Base-by-base conservation (phyloP, 2,329 filamentous ascomycete genomes). In the Dactylellina cionopaga region DNA sequence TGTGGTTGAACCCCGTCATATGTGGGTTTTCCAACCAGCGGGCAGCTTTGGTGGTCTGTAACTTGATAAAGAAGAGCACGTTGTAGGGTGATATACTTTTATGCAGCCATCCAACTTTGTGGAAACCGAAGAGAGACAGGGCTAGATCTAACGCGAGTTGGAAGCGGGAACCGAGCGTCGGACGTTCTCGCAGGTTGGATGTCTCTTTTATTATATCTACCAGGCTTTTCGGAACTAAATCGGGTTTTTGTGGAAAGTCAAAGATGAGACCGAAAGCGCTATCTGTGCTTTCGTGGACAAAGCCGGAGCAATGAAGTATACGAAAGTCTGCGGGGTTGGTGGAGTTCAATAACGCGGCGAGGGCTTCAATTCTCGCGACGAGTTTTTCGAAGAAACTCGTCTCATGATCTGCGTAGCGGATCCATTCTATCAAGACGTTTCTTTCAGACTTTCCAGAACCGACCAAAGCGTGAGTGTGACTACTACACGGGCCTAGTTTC, bases 41-140 rank as follows among this genome's bases (percentile, higher is more conserved):
- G 10, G 64, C 27, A 3, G 54, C 46, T 13, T 29, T 60, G 1
- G 29, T 43, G 10, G 13, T 35, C n/a, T 25, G 27, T 17, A 10
- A 17, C 9, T 27, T 22, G n/a, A 59, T 47, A 19, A 69, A 59
- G 2, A 69, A 24, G 6, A 69, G 35, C 17, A 69, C 44, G n/a
- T 69, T 69, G 17, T 52, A 55, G 3, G 54, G 31, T 2, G 64
- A 60, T 5, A 69, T 59, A 11, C 55, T 60, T 39, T 69, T 69
- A 17, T 69, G 64, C 13, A 69, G 29, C 64, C 64, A 69, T 17
- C 64, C 64, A 5, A 60, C 64, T 54, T 69, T 69, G 24, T 69
- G 64, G 11, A 69, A 60, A 5, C 64, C 55, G 5, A 52, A 60
- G 1, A 69, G 13, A 1, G 64, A 54, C n/a, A 46, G 17, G 1